Evolutionary conservation across 2,329 filamentous ascomycete species (phyloP), one percentile per base, ranked within the genome.

Genomic region (Arthrobotrys sinensis): DNA sequence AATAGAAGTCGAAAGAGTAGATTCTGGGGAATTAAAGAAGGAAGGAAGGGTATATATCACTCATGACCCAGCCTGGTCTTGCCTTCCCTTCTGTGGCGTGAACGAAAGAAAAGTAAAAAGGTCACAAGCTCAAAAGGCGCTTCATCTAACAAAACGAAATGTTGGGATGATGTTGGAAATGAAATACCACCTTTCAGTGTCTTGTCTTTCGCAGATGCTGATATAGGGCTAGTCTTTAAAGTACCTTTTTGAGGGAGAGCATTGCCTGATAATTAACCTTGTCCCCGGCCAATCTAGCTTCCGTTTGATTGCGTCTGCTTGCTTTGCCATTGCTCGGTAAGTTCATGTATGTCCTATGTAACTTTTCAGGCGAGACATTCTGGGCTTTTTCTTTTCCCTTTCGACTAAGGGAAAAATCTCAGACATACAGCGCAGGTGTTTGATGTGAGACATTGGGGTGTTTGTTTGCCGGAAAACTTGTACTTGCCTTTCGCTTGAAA

Each of bases 31-130:
- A 12, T 57, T 24, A 46, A 24, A 66, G 48, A 21, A 53, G 50
- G 57, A 50, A n/a, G 24, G 24, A 36, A 73, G 50, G 57, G 50
- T 73, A 73, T 73, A 66, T 73, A 73, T 73, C 40, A 32, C 48
- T 65, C 69, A 66, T 55, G 60, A 43, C 48, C 34, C 14, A 53
- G 12, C 11, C 24, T 1, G 7, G 14, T 36, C 40, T 24, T 24
- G 5, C 16, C 11, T 19, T 11, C 16, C 14, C 36, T 60, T 8
- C 16, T 24, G 52, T 57, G 34, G 55, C 36, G 55, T 60, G 55
- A 19, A 40, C 5, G 32, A 34, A 55, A 36, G 40, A 45, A 45
- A 14, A 12, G 14, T 10, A 34, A 12, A 40, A 60, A 40, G 50
- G 50, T 68, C 36, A 68, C 65, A 68, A 53, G 64, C 50, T 43